phyloP scores from a whole-genome alignment of 2,329 filamentous ascomycete genomes.

The Talaromyces sp. region DNA sequence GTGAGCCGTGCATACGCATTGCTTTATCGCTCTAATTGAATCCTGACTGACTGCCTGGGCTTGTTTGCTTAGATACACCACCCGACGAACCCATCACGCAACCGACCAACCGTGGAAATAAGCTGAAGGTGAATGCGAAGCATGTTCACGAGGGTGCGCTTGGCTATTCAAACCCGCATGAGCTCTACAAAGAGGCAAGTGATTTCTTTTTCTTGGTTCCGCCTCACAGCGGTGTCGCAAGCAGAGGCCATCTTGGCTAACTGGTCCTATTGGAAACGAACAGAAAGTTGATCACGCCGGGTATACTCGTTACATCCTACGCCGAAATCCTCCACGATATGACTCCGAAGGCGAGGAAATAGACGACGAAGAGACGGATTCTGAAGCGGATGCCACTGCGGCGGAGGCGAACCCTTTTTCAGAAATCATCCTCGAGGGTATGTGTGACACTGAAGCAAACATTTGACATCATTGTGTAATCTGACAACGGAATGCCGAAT shows the following conservation, averaged over 20 bases:
- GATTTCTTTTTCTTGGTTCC: constrained; percentile 8
- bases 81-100: constrained; percentile 51
- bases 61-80: constrained; percentile 25
- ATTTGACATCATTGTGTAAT: background rate
- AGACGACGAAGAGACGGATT: constrained; percentile 53
- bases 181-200: constrained; percentile 52
- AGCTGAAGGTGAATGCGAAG: constrained; percentile 54
- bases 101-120: constrained; percentile 57
- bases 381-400: constrained; percentile 53
- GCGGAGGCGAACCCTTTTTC: constrained; percentile 59
- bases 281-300: constrained; percentile 59
- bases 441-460: constrained; percentile 14
- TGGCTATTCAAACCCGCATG: constrained; percentile 46
- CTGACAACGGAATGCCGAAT: constrained; percentile 7
- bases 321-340: constrained; percentile 54
- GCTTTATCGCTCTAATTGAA: background rate
- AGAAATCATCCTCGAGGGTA: constrained; percentile 54
- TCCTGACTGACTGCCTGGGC: background rate
- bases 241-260: background rate
- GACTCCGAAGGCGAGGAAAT: constrained; percentile 62
- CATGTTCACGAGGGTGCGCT: constrained; percentile 53
- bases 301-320: constrained; percentile 55
- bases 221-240: background rate
- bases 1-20: constrained; percentile 22
- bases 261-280: background rate